Conservation (phyloP, 2,329 filamentous ascomycete species). For the Penicillium sp. region DNA sequence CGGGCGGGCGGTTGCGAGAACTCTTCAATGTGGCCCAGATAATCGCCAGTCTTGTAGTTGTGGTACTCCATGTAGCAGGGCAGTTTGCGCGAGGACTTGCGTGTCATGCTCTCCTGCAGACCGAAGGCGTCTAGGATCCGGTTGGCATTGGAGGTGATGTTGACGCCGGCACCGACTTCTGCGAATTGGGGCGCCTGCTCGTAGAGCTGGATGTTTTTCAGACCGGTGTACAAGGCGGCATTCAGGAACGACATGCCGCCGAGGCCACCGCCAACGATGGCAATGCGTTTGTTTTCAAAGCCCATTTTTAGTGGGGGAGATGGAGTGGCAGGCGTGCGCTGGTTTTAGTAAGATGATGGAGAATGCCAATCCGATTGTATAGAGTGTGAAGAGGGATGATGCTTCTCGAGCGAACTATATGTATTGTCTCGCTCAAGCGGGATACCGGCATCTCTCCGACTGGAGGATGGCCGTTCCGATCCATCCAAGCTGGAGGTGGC, state of each 20-base stretch:
- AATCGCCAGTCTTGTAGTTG: constrained; percentile 29
- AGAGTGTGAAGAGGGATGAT: background rate
- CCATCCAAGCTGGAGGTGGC: constrained; percentile 9
- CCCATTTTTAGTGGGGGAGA: constrained; percentile 20
- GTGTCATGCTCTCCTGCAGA: constrained; percentile 32
- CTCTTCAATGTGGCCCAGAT: constrained; percentile 33
- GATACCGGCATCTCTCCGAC: constrained; percentile 14
- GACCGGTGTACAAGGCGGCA: constrained; percentile 36
- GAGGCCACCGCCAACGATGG: constrained; percentile 39
- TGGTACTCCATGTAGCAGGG: constrained; percentile 35
- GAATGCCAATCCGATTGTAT: background rate
- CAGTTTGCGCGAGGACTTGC: constrained; percentile 37
- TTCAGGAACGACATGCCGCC: constrained; percentile 41
- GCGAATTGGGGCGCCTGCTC: constrained; percentile 40
- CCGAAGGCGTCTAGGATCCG: constrained; percentile 37
- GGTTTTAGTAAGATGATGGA: background rate
- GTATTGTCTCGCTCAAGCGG: background rate
- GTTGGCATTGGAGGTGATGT: constrained; percentile 41
- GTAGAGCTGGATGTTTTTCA: constrained; percentile 37
- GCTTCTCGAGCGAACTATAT: constrained; percentile 9
- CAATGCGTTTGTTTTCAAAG: constrained; percentile 33
- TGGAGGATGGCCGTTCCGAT: constrained; percentile 19
- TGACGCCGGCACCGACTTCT: constrained; percentile 43
- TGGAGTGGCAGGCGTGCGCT: background rate
- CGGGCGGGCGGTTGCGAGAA: constrained; percentile 29